Evolutionary conservation across 768 basidiomycete genomes (phyloP), one percentile per base, ranked within the genome.

Genomic region (Suillus plorans): DNA sequence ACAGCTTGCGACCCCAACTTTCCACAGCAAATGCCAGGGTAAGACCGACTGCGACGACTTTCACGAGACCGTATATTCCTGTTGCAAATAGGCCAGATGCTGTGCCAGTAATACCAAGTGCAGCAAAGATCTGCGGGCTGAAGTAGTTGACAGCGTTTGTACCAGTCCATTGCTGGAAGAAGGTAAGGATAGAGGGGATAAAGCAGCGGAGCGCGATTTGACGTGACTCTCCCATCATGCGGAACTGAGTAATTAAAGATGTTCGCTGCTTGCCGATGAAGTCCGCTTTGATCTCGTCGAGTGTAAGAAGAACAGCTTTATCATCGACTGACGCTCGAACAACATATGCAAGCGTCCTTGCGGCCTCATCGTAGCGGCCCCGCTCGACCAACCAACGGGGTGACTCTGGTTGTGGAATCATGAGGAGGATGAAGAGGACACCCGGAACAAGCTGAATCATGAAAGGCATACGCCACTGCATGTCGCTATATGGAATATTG

Each of bases 331-430:
- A 63, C 6, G 69, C 75, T 37, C 77, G 71, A 52, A 64, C 71
- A 2, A 76, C 74, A 58, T 67, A 80, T 5, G 79, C 79, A 34
- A 80, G 76, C 0, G 73, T 74, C 4, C 49, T 65, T 5, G 76
- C 78, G 14, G 82, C 82, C 4, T 71, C 70, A 25, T 78, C 79
- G 47, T 78, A 74, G 50, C 74, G 70, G 31, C 75, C 80, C 56
- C 77, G 77, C 68, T 82, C 82, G n/a, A 82, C 81, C n/a, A 84
- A 73, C 80, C 81, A 84, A 12, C 82, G 75, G 5, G 83, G 83
- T 2, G 82, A 83, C 67, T 84, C 83, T 9, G 82, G 80, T 62
- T 82, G 81, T 64, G 79, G 79, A 12, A 76, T 25, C 78, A 84
- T 82, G 4, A 71, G 68, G 39, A 78, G 52, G 20, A 80, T 68